A percentile compares a stretch with the other conserved stretches of the same genome.
Evolutionary conservation across 768 basidiomycete genomes (phyloP).

Genomic region (Amanita molliuscula): DNA sequence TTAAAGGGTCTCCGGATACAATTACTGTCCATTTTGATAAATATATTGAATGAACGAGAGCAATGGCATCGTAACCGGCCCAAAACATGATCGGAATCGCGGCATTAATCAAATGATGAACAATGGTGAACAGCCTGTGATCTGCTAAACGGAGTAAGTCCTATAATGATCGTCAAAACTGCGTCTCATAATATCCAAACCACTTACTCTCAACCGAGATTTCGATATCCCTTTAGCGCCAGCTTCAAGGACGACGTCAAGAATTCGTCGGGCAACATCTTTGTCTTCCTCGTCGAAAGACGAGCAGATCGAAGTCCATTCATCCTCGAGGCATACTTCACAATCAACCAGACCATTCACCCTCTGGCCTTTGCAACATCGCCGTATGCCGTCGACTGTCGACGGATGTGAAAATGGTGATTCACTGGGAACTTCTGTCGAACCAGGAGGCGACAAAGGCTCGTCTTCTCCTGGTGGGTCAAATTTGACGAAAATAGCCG

Average conservation of each 20-base stretch:
- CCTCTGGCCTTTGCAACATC: constrained; percentile 34
- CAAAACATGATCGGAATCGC: constrained; percentile 52
- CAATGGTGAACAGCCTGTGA: constrained; percentile 18
- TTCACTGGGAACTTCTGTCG: constrained; percentile 12
- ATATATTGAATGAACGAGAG: constrained; percentile 46
- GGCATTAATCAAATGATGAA: constrained; percentile 33
- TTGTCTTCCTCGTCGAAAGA: constrained; percentile 19
- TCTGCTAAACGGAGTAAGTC: constrained; percentile 11
- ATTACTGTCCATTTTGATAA: constrained; percentile 46
- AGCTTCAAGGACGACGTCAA: constrained; percentile 23
- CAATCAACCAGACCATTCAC: constrained; percentile 32
- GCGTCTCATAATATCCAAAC: neutral
- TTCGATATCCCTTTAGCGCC: constrained; percentile 31
- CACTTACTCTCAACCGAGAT: constrained; percentile 25
- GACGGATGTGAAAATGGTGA: constrained; percentile 28
- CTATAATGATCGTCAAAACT: constrained; percentile 8
- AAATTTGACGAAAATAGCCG: constrained; percentile 40
- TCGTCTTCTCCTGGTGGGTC: constrained; percentile 8
- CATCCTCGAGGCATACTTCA: constrained; percentile 31
- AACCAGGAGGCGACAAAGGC: constrained; percentile 10
- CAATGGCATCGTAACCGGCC: constrained; percentile 48
- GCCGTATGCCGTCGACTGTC: constrained; percentile 28
- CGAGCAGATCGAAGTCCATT: constrained; percentile 21
- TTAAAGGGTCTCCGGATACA: constrained; percentile 33
- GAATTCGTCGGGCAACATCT: constrained; percentile 21